Evolutionary conservation across 2,329 filamentous ascomycete genomes (phyloP).

Genomic region (Verticillium nubilum): DNA sequence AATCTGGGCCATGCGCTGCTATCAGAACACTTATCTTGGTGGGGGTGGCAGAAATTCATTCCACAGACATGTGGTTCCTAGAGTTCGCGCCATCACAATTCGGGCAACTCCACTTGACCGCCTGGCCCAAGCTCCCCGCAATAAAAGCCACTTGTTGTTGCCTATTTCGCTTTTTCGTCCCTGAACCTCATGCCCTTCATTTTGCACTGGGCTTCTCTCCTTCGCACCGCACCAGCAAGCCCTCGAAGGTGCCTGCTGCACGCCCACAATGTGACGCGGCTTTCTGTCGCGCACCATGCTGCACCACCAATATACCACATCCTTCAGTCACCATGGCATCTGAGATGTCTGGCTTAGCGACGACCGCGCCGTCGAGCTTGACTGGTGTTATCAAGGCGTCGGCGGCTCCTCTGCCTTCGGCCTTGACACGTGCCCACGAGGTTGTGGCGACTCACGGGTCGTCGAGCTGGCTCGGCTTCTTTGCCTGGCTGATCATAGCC

Average conservation of each 20-base stretch:
- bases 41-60: not conserved
- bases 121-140: not conserved
- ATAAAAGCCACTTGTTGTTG: not conserved
- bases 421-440: slow-evolving; percentile 30
- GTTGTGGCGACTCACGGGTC: slow-evolving; percentile 28
- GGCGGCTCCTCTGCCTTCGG: slow-evolving; percentile 26
- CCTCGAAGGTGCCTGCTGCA: not conserved
- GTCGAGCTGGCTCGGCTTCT: slow-evolving; percentile 51
- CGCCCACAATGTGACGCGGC: slow-evolving; percentile 11
- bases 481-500: slow-evolving; percentile 49
- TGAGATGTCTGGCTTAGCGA: slow-evolving; percentile 30
- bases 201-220: not conserved
- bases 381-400: slow-evolving; percentile 23
- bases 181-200: not conserved
- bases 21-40: not conserved
- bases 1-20: too few relatives aligned
- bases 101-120: not conserved
- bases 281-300: slow-evolving; percentile 10
- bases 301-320: not conserved
- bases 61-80: not conserved
- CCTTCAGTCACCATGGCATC: slow-evolving; percentile 31
- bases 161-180: too few relatives aligned
- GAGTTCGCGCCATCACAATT: not conserved
- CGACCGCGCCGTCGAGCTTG: slow-evolving; percentile 26
- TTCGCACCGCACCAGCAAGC: not conserved